These are phyloP conservation scores for Metschnikowia proteae DNA, from an alignment of 805 yeast species.

Conservation along the genomic window DNA sequence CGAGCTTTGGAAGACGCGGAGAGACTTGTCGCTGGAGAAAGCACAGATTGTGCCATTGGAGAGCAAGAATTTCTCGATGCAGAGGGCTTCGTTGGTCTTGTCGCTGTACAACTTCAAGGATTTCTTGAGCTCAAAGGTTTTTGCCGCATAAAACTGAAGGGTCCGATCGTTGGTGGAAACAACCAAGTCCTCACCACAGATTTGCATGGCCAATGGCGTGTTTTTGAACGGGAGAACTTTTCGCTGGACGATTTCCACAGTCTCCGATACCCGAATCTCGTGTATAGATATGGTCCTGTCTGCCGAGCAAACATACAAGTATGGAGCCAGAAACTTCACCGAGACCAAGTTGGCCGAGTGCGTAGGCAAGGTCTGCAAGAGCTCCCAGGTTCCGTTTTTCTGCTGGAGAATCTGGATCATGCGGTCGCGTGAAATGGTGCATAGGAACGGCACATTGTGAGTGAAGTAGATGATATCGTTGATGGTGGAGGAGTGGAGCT, in stretches of 20 bases:
- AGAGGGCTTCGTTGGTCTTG: slow-evolving; percentile 36
- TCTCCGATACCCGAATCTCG: slow-evolving; percentile 22
- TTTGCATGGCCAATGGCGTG: slow-evolving; percentile 45
- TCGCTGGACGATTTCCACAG: slow-evolving; percentile 28
- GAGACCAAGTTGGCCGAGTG: slow-evolving; percentile 53
- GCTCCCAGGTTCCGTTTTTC: slow-evolving; percentile 38
- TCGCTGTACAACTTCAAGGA: slow-evolving; percentile 41
- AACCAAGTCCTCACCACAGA: slow-evolving; percentile 39
- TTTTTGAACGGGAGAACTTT: slow-evolving; percentile 49
- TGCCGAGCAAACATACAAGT: slow-evolving; percentile 52
- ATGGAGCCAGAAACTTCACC: slow-evolving; percentile 26
- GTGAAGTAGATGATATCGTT: slow-evolving; percentile 41
- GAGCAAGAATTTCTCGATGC: slow-evolving; percentile 42
- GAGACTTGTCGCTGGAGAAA: slow-evolving; percentile 54
- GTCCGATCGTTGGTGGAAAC: slow-evolving; percentile 52
- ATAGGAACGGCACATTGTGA: slow-evolving; percentile 26
- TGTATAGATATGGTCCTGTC: slow-evolving; percentile 61
- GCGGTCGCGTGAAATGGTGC: slow-evolving; percentile 56
- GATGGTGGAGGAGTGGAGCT: slow-evolving; percentile 51
- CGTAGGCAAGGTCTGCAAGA: slow-evolving; percentile 56
- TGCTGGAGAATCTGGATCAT: slow-evolving; percentile 54
- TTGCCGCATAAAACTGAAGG: slow-evolving; percentile 38
- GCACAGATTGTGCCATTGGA: slow-evolving; percentile 32
- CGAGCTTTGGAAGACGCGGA: slow-evolving; percentile 45
- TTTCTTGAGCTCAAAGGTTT: slow-evolving; percentile 30